Evolutionary conservation across 2,329 filamentous ascomycete species (phyloP).

Genomic region (Aphanocladium album): DNA sequence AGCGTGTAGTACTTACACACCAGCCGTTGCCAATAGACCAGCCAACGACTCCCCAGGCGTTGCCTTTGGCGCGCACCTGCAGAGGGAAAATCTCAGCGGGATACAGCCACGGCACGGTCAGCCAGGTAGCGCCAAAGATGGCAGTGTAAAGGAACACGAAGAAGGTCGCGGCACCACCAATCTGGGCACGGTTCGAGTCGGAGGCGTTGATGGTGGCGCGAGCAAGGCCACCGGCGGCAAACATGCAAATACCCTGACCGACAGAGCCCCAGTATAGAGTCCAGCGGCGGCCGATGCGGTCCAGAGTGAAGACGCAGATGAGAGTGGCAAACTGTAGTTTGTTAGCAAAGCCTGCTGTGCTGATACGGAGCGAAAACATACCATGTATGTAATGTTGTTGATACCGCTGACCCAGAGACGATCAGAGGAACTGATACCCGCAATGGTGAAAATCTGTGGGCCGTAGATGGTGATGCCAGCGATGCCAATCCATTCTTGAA

Average conservation of each 20-base stretch:
- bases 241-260: slow-evolving; percentile 62
- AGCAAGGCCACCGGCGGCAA: slow-evolving; percentile 59
- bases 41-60: slow-evolving; percentile 70
- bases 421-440: slow-evolving; percentile 57
- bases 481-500: slow-evolving; percentile 67
- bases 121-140: slow-evolving; percentile 40
- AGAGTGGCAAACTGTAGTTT: slow-evolving; percentile 49
- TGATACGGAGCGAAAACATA: too few relatives aligned
- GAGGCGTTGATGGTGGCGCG: slow-evolving; percentile 41
- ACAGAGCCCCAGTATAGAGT: slow-evolving; percentile 64
- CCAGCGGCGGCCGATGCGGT: slow-evolving; percentile 63
- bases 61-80: slow-evolving; percentile 66
- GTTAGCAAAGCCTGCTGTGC: background rate
- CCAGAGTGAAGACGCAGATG: slow-evolving; percentile 65
- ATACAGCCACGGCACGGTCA: slow-evolving; percentile 57
- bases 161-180: slow-evolving; percentile 60
- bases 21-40: slow-evolving; percentile 74
- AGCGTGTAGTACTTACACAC: slow-evolving; percentile 24
- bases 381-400: slow-evolving; percentile 48
- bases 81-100: slow-evolving; percentile 71
- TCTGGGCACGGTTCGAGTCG: slow-evolving; percentile 42
- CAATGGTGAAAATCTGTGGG: slow-evolving; percentile 58
- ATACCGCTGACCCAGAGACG: slow-evolving; percentile 59
- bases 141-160: slow-evolving; percentile 59
- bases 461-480: slow-evolving; percentile 61